These are phyloP conservation scores for Sonneratia alba DNA, from an alignment of 345 rosid genomes.

Conservation along the genomic window DNA sequence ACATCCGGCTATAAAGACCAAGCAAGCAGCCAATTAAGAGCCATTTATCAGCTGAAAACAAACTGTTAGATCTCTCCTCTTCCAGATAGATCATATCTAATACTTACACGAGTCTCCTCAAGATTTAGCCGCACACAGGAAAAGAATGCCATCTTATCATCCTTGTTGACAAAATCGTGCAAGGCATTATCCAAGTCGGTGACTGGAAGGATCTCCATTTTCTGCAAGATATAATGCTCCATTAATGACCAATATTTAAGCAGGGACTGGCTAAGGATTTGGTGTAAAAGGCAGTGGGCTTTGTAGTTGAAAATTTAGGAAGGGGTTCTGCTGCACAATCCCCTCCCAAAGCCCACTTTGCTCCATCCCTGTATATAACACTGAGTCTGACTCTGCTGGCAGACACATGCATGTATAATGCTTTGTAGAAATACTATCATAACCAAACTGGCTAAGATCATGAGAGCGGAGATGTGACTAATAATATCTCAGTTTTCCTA, in stretches of 20 bases:
- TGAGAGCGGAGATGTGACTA: not conserved
- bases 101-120: constrained; percentile 91
- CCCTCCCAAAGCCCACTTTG: no score
- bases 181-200: constrained; percentile 88
- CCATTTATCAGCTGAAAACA: not conserved
- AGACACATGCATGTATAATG: not conserved
- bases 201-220: constrained; percentile 98
- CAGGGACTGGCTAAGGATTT: not conserved
- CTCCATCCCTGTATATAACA: no score
- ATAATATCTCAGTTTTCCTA: not conserved
- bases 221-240: constrained; percentile 34
- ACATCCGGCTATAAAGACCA: not conserved
- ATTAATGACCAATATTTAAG: not conserved
- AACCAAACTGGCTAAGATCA: not conserved
- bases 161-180: constrained; percentile 93
- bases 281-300: not conserved
- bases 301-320: not conserved
- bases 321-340: not conserved
- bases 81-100: not conserved
- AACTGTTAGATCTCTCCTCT: not conserved
- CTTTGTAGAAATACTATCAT: not conserved
- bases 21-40: not conserved
- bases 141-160: constrained; percentile 88
- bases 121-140: constrained; percentile 77
- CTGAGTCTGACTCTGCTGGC: not conserved